Percentiles rank a stretch among this genome's conserved stretches.
phyloP scores from a whole-genome alignment of 73 alveolate genomes.

The Urostyla sp. region DNA sequence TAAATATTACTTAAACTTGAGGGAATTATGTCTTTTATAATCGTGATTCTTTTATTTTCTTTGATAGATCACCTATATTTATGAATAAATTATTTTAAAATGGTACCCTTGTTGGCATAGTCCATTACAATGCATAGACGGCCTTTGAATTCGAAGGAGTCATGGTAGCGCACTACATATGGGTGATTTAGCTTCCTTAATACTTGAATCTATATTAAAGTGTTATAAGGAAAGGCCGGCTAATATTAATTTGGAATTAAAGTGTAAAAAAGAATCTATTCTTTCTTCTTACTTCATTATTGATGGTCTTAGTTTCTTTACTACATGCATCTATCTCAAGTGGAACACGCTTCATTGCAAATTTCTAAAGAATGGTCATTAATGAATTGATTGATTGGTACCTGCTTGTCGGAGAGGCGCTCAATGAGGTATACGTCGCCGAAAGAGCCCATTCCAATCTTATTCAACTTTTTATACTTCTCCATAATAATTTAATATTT shows the following conservation, averaged over 20 bases:
- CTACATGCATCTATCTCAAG: conserved; percentile 62
- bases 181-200: conserved; percentile 74
- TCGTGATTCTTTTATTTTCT: conserved; percentile 27
- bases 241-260: no score
- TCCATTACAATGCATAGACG: conserved; percentile 79
- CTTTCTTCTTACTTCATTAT: conserved; percentile 64
- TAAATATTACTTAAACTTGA: not conserved
- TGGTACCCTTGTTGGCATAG: conserved; percentile 77
- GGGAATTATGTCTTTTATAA: not conserved
- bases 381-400: not conserved
- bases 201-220: conserved; percentile 50
- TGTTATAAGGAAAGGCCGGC: no score
- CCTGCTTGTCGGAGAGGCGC: conserved; percentile 28
- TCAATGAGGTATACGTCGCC: conserved; percentile 74
- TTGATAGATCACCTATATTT: conserved; percentile 56
- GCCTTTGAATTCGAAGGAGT: conserved; percentile 67
- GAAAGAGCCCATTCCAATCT: conserved; percentile 74
- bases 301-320: conserved; percentile 28
- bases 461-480: conserved; percentile 55
- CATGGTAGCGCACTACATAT: conserved; percentile 69
- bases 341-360: conserved; percentile 80
- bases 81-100: not conserved
- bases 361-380: conserved; percentile 31
- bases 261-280: not conserved
- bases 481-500: conserved; percentile 61